Conservation (phyloP, 2,329 filamentous ascomycete species). For the Nakataea oryzae region DNA sequence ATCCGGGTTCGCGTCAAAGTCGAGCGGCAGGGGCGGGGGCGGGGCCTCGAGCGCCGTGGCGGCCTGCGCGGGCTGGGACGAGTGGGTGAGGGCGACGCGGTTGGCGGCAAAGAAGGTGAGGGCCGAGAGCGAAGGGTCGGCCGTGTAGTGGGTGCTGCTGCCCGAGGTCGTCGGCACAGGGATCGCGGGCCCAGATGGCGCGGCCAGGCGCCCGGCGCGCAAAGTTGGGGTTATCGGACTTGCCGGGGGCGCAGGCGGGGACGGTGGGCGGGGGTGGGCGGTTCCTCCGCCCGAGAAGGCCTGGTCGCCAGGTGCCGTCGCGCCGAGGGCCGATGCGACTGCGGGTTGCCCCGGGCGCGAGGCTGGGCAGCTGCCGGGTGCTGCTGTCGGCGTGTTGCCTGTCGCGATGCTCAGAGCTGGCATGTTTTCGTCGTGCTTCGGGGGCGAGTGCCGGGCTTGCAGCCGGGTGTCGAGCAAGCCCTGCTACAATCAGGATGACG, state of each 20-base stretch:
- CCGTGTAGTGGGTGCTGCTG: slow-evolving; percentile 5
- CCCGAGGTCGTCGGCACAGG: slow-evolving; percentile 2
- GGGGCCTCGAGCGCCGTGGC: slow-evolving; percentile 24
- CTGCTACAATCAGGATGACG: no score
- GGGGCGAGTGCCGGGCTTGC: not conserved
- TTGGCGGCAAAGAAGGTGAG: slow-evolving; percentile 17
- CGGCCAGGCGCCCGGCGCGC: slow-evolving; percentile 2
- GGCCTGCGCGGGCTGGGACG: slow-evolving; percentile 31
- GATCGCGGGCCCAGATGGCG: not conserved
- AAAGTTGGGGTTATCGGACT: slow-evolving; percentile 4
- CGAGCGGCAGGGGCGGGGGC: slow-evolving; percentile 40
- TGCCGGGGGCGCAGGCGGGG: slow-evolving; percentile 2
- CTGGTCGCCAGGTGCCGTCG: not conserved
- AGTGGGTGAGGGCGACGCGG: slow-evolving; percentile 22
- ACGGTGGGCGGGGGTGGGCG: not conserved
- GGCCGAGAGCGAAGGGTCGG: slow-evolving; percentile 7
- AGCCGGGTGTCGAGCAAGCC: not conserved
- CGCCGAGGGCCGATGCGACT: not conserved
- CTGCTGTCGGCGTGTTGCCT: not conserved
- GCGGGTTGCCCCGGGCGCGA: not conserved
- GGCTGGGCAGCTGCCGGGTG: not conserved
- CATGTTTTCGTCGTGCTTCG: not conserved
- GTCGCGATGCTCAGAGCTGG: not conserved
- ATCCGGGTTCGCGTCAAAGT: slow-evolving; percentile 64
- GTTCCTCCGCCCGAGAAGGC: not conserved